Percentiles rank a stretch among this genome's conserved stretches.
phyloP scores from a whole-genome alignment of 495 filamentous ascomycete species.

The Penicillium tannophilum region DNA sequence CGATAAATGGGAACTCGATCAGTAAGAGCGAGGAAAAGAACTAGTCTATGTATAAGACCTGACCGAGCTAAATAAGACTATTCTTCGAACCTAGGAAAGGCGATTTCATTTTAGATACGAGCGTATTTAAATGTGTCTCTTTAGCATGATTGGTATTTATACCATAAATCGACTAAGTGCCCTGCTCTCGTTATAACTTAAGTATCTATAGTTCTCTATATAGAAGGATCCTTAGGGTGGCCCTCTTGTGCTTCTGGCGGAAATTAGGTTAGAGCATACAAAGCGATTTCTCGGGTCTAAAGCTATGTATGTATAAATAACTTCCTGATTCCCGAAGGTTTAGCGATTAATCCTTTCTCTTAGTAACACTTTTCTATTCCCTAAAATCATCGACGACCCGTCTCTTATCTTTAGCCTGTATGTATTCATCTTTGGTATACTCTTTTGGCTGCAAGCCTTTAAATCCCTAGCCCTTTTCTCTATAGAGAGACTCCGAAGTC shows the following conservation, averaged over 20 bases:
- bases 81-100: conserved; percentile 25
- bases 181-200: conserved; percentile 23
- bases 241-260: conserved; percentile 12
- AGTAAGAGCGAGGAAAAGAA: conserved; percentile 18
- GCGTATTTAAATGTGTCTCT: conserved; percentile 24
- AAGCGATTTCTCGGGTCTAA: conserved; percentile 17
- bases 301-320: conserved; percentile 13
- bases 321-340: background rate
- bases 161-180: conserved; percentile 23
- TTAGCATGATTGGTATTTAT: conserved; percentile 21
- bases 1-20: conserved; percentile 16
- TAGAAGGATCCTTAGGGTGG: conserved; percentile 22
- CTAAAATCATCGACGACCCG: conserved; percentile 19
- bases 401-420: conserved; percentile 21
- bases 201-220: conserved; percentile 27
- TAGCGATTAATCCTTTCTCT: background rate
- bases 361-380: conserved; percentile 18
- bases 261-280: conserved; percentile 15
- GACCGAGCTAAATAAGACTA: conserved; percentile 25
- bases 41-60: conserved; percentile 28
- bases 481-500: conserved; percentile 20
- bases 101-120: conserved; percentile 26
- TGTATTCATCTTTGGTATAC: conserved; percentile 22
- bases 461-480: conserved; percentile 12
- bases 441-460: conserved; percentile 23